These are phyloP conservation scores for Globisporangium yorkense DNA, from an alignment of 352 stramenopile species.

Conservation along the genomic window DNA sequence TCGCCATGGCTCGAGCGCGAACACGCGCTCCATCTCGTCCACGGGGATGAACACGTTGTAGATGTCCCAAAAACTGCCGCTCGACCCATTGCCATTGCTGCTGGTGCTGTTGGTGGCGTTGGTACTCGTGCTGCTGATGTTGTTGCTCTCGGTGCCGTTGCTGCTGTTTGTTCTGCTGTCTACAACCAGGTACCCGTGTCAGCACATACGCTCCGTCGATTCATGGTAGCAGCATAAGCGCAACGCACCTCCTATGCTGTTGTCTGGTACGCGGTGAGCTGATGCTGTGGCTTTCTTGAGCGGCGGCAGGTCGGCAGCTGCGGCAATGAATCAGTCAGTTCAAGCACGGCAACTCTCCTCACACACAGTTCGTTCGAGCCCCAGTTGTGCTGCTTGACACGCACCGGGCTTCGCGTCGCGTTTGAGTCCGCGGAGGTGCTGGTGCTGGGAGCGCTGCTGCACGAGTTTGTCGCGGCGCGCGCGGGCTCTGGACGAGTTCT, in stretches of 20 bases:
- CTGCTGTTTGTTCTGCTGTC: background rate
- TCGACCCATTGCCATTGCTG: background rate
- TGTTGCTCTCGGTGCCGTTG: background rate
- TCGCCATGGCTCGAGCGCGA: conserved; percentile 11
- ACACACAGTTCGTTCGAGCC: background rate
- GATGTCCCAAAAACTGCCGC: conserved; percentile 4
- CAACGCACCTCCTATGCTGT: background rate
- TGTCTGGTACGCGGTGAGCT: background rate
- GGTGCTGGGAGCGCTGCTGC: conserved; percentile 18
- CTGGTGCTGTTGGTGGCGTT: background rate
- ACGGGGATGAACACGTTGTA: conserved; percentile 20
- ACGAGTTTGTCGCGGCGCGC: conserved; percentile 26
- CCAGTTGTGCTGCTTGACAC: too few species aligned
- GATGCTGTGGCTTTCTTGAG: conserved; percentile 2
- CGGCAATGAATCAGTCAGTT: background rate
- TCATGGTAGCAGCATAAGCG: too few species aligned
- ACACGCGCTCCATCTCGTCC: conserved; percentile 14
- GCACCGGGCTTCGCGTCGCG: conserved; percentile 15
- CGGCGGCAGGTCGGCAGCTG: background rate
- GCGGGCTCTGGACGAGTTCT: conserved; percentile 36
- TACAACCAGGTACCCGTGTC: background rate
- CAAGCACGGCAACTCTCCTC: too few species aligned
- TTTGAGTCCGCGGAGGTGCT: conserved; percentile 15
- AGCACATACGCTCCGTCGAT: background rate
- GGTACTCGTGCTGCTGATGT: background rate